Base-by-base conservation (phyloP, 179 eudicot genomes). In the Drosera spatulata region DNA sequence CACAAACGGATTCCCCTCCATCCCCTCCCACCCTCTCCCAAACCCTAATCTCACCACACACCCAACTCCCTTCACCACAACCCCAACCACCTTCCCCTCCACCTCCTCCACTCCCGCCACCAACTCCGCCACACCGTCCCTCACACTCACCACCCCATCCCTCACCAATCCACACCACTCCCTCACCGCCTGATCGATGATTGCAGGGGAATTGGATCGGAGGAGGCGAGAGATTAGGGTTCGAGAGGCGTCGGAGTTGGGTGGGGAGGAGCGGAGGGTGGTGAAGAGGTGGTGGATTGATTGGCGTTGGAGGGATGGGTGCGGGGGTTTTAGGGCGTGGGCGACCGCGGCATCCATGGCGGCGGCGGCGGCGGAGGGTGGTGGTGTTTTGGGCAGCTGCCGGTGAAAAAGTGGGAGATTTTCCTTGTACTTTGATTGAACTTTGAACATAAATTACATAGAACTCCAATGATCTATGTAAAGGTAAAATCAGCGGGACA, bases 131-230 rank as follows among this genome's bases (percentile, higher is more conserved):
- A 86, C 61, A 0, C 80, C 99, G n/a, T 48, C 43, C 42, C 73
- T 56, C 53, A 74, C 43, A 33, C 76, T 80, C 47, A 90, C 58
- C 41, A 68, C 71, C 22, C 76, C 71, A 65, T 80, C 77, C 59
- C 58, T 73, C 0, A 83, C 95, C 49, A 93, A 82, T 15, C 86
- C 83, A 69, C 97, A 93, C 3, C 89, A 69, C 67, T 90, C 87
- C 2, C 85, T 86, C 12, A 87, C 85, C 2, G 99, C 73, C 59
- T 89, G 99, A 65, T 93, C 97, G 66, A 93, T 83, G 13, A 93
- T 94, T 63, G 84, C 67, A n/a, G 87, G 57, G 42, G 95, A 82
- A 15, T 74, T 12, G 46, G 95, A 86, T 61, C 59, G 73, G 56
- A 90, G 91, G 63, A 88, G 85, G 40, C 66, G 84, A 9, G 84